A percentile compares a stretch with the other conserved stretches of the same genome.
Conservation (phyloP, 495 filamentous ascomycete species). For the Alectoria sarmentosa region DNA sequence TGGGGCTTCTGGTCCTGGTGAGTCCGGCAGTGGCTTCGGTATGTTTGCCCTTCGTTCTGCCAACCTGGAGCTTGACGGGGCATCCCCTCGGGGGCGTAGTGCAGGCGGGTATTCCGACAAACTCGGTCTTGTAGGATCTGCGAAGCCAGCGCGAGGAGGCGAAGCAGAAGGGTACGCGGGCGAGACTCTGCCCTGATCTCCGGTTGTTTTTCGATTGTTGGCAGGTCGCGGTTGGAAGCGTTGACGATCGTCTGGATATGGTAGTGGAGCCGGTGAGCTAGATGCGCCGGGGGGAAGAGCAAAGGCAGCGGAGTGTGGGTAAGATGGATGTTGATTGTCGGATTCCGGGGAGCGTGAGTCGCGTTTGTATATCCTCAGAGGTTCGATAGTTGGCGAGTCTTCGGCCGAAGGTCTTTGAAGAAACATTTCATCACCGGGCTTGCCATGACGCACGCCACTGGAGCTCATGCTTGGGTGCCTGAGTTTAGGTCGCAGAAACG, state of each 20-base stretch:
- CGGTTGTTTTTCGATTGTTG: constrained; percentile 25
- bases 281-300: constrained; percentile 55
- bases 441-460: constrained; percentile 40
- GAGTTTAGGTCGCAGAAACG: constrained; percentile 14
- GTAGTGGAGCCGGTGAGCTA: constrained; percentile 57
- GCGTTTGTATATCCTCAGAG: constrained; percentile 78
- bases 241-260: constrained; percentile 70
- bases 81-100: constrained; percentile 42
- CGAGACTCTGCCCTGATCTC: constrained; percentile 24
- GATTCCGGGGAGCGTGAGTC: constrained; percentile 43
- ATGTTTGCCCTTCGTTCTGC: constrained; percentile 67
- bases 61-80: constrained; percentile 44
- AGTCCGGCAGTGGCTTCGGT: constrained; percentile 72
- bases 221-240: constrained; percentile 34
- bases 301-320: constrained; percentile 41
- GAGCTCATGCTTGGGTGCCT: constrained; percentile 25
- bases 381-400: constrained; percentile 70
- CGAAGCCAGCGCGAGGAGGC: constrained; percentile 31
- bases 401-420: constrained; percentile 49
- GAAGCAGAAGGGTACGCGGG: constrained; percentile 27
- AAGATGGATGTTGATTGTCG: constrained; percentile 39
- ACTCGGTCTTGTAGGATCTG: constrained; percentile 29
- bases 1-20: constrained; percentile 61
- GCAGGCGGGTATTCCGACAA: constrained; percentile 38
- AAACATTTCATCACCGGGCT: constrained; percentile 63